Base-by-base conservation (phyloP, 1,284 basidiomycete genomes). In the Malassezia restricta region DNA sequence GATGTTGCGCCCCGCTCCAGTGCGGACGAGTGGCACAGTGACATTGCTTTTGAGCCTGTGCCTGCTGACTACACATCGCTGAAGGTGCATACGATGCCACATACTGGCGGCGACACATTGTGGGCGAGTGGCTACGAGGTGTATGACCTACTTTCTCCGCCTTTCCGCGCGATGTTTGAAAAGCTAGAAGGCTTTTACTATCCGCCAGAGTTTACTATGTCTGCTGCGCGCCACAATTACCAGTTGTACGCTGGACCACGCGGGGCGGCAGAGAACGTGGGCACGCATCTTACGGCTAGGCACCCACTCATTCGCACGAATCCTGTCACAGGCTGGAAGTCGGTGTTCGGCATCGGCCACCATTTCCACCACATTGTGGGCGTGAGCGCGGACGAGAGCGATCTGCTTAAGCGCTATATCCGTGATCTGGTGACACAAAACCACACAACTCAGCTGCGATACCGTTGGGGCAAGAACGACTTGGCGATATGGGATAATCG, bases 21-120 rank as follows among this genome's bases (percentile, higher is more conserved):
- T 17, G 54, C 49, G 1, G 44, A 54, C 24, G 57, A 59, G 39
- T 56, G 54, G 54, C 57, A 59, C 47, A 51, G 80, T 0, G 83
- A 86, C 70, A 82, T 85, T 63, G 81, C 82, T 0, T 86, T 85
- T 61, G 84, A 86, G 68, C 76, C 73, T 6, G 76, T 82, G 1
- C 83, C 83, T 0, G 78, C 81, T 0, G 82, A 83, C 67, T 85
- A 82, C 54, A 64, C 68, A 2, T 58, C 66, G 35, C 49, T 71
- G 7, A 61, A 65, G 15, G 66, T 73, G 49, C 55, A 59, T 49
- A 63, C 51, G 8, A 28, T 56, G n/a, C 59, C 58, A 6, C 20
- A 38, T 8, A 47, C 57, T 5, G 58, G 55, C 5, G 58, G 53
- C 17, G 61, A 63, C 46, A 78, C 77, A 0, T 62, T 77, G 8